A percentile compares a stretch with the other conserved stretches of the same genome.
Conservation (phyloP, 2,329 filamentous ascomycete species). For the Nothophoma quercina region DNA sequence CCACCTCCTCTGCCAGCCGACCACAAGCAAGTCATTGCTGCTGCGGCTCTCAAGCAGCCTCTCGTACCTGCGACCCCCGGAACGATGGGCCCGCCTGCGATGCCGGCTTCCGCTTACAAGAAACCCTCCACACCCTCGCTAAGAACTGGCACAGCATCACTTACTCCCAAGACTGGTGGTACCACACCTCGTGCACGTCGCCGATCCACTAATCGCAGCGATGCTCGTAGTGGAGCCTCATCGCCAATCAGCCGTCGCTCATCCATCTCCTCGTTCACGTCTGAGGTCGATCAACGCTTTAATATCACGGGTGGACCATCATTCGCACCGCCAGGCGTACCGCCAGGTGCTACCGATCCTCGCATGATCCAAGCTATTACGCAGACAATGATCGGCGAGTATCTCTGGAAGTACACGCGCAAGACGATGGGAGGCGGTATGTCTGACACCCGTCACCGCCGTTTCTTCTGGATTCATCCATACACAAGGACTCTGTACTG, state of each 20-base stretch:
- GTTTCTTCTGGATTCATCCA: slow-evolving; percentile 99
- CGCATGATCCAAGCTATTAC: slow-evolving; percentile 99
- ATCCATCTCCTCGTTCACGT: slow-evolving; percentile 93
- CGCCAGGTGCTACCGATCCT: slow-evolving; percentile 77
- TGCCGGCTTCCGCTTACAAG: slow-evolving; percentile 78
- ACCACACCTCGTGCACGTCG: slow-evolving; percentile 63
- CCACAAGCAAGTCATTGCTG: slow-evolving; percentile 84
- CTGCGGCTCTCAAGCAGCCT: slow-evolving; percentile 66
- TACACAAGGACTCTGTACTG: slow-evolving; percentile 97
- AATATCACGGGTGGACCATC: slow-evolving; percentile 65
- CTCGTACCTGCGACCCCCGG: slow-evolving; percentile 48
- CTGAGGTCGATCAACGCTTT: slow-evolving; percentile 91
- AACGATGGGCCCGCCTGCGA: slow-evolving; percentile 82
- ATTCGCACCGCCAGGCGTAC: slow-evolving; percentile 64
- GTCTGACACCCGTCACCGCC: slow-evolving; percentile 86
- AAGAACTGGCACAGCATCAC: slow-evolving; percentile 54
- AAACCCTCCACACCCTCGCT: slow-evolving; percentile 51
- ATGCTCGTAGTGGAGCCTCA: slow-evolving; percentile 55
- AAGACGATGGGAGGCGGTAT: slow-evolving; percentile 89
- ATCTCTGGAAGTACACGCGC: slow-evolving; percentile 98
- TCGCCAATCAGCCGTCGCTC: slow-evolving; percentile 71
- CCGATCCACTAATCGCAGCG: slow-evolving; percentile 52
- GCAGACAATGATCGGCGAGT: slow-evolving; percentile 99
- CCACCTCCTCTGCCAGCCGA: slow-evolving; percentile 81
- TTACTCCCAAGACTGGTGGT: slow-evolving; percentile 55